These are phyloP conservation scores for Fusarium dlaminii DNA, from an alignment of 2,329 filamentous ascomycete genomes.

Conservation along the genomic window DNA sequence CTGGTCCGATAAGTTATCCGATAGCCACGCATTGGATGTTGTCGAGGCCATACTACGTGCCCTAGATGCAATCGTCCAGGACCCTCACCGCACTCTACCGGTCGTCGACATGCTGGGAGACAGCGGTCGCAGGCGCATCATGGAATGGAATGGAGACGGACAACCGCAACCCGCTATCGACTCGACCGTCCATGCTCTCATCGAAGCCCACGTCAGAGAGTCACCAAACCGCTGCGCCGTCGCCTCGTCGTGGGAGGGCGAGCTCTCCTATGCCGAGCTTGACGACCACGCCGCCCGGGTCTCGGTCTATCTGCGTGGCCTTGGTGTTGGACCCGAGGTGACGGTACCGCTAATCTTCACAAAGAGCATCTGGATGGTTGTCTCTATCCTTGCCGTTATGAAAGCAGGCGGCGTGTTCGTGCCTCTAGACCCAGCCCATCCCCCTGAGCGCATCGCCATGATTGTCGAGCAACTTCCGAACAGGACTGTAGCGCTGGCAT, in stretches of 20 bases:
- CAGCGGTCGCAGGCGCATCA: background rate
- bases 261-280: background rate
- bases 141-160: background rate
- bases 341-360: background rate
- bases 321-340: background rate
- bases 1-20: background rate
- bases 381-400: conserved; percentile 2
- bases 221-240: background rate
- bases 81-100: background rate
- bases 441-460: background rate
- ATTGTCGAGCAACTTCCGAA: background rate
- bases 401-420: background rate
- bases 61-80: background rate
- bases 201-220: background rate
- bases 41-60: background rate
- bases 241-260: background rate
- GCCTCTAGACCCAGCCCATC: background rate
- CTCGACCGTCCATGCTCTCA: background rate
- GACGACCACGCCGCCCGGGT: background rate
- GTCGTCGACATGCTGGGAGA: background rate
- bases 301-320: background rate
- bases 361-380: background rate
- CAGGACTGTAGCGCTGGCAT: background rate
- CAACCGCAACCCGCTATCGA: background rate
- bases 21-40: background rate